Evolutionary conservation across 306 rosid genomes (phyloP), one percentile per base, ranked within the genome.

Genomic region (Vigna radiata): DNA sequence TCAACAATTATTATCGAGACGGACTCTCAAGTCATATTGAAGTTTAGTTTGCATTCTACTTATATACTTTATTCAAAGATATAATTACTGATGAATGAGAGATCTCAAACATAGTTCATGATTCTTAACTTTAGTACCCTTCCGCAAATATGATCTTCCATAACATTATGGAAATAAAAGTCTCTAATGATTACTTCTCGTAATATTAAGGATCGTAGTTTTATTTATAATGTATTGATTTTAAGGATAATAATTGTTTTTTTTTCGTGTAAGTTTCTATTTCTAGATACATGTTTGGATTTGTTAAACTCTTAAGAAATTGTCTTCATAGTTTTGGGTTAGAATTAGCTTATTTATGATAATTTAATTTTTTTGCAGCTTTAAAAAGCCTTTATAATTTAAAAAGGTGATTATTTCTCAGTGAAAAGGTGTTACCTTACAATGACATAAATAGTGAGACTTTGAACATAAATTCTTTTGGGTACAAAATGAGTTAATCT

Each of bases 401-500:
- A 16, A 61, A 19, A 36, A 15, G 17, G 7, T 63, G 8, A 63
- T 63, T 63, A 17, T 63, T 63, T 63, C 8, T 61, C 43, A 15
- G 33, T 31, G 4, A 33, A 14, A 49, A 33, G 15, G 66, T 29
- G 21, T 61, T 7, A 17, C 68, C 46, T 61, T 31, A 15, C 46
- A 9, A 14, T 6, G 25, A 27, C 15, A 7, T 31, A 4, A 31
- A 29, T 4, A 16, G 36, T 61, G 55, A 43, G 46, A 11, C 5
- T 73, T 53, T 36, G 37, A n/a, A 58, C 59, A 23, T 36, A 21
- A 63, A 4, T 67, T 67, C 10, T 68, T 74, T 19, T 19, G 27
- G 21, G 39, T 12, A 39, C 31, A 25, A 21, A 66, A 3, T 44
- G 16, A 68, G 31, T 33, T 75, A 39, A 39, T 69, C 13, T 16